Base-by-base conservation (phyloP, 768 basidiomycete genomes). In the Russula emetica region DNA sequence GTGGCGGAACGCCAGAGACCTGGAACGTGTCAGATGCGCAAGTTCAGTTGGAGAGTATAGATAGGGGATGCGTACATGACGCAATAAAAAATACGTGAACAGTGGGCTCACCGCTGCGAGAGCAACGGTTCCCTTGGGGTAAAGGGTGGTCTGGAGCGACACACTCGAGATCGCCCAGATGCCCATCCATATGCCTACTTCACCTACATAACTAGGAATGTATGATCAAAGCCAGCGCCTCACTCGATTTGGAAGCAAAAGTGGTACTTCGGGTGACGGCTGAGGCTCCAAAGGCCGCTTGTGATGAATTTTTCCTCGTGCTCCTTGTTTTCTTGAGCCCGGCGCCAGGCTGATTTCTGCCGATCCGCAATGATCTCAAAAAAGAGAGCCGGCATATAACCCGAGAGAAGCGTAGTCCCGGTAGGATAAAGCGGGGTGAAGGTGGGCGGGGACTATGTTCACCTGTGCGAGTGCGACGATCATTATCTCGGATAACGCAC, bases 251-350 rank as follows among this genome's bases (percentile, higher is more conserved):
- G 6, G 49, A 38, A n/a, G 49, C 24, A 26, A 5, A 50, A 52
- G 50, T 71, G 78, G 44, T 71, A 90, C 88, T 90, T 91, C 24
- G 89, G 89, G 68, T 90, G 90, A 28, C 89, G 75, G 67, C 82
- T 85, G 51, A 82, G 71, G 24, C 79, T 75, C 88, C 88, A 93
- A 20, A 90, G 73, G 3, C 58, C 58, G 18, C 36, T 53, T 4
- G 51, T 80, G 61, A 90, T 86, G 70, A 91, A 90, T 69, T 82
- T 79, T 66, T 90, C 84, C 52, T 87, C 80, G 69, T 91, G 88
- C 63, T 84, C 73, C 71, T 87, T 86, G 20, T 76, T 76, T 20
- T 86, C 76, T 69, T 84, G 86, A 1, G 77, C 80, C 34, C 71
- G 72, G 45, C 85, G 76, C 89, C 88, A 90, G 0, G 74, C 72